Evolutionary conservation across 192 early-diverging fungal species (phyloP).

Genomic region (Gryganskiella cystojenkinii): DNA sequence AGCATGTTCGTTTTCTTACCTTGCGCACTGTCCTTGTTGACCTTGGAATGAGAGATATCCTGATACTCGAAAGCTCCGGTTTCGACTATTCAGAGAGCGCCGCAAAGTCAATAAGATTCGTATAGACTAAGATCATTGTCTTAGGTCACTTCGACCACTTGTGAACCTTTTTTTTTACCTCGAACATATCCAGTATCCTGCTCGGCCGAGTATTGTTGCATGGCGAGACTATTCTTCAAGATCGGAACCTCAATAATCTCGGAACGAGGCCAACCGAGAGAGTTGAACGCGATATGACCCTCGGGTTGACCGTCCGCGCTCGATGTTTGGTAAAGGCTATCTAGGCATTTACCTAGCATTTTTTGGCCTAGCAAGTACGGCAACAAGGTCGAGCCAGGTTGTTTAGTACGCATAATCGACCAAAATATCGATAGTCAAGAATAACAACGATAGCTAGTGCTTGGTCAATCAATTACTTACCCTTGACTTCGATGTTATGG

Average conservation of each 20-base stretch:
- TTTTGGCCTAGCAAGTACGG: slow-evolving; percentile 44
- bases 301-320: not conserved
- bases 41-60: slow-evolving; percentile 15
- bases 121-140: not conserved
- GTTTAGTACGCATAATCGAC: slow-evolving; percentile 4
- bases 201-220: slow-evolving; percentile 60
- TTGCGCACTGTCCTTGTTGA: slow-evolving; percentile 1
- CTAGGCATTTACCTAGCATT: slow-evolving; percentile 60
- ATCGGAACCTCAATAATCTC: slow-evolving; percentile 76
- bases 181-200: slow-evolving; percentile 54
- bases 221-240: slow-evolving; percentile 34
- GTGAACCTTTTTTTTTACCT: slow-evolving; percentile 22
- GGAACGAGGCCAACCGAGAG: slow-evolving; percentile 73
- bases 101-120: too few species aligned
- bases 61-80: slow-evolving; percentile 18
- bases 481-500: slow-evolving; percentile 41
- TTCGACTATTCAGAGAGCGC: slow-evolving; percentile 3
- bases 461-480: not conserved
- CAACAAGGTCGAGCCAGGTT: not conserved
- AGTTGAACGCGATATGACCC: slow-evolving; percentile 69
- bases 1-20: not conserved
- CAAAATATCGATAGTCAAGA: slow-evolving; percentile 52
- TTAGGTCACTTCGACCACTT: not conserved
- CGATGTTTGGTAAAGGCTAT: slow-evolving; percentile 46
- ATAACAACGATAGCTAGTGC: not conserved